Percentiles rank a stretch among this genome's conserved stretches.
Conservation (phyloP, 2,329 filamentous ascomycete genomes). For the Ophiocordyceps australis region DNA sequence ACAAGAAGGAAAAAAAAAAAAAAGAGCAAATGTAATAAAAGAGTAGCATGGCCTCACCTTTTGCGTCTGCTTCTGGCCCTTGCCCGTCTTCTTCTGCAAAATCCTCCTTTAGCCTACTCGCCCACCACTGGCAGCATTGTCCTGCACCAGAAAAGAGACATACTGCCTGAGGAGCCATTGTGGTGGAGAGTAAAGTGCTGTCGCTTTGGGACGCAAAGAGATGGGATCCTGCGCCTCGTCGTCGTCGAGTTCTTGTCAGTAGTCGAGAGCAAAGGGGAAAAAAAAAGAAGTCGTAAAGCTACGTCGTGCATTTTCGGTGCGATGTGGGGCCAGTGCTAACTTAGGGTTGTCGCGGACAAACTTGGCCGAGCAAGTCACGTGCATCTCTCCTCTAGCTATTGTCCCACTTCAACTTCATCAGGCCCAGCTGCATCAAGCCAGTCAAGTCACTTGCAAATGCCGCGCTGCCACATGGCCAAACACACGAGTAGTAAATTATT, state of each 20-base stretch:
- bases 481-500: too few relatives aligned
- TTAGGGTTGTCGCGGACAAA: conserved; percentile 15
- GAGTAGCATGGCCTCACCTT: too few relatives aligned
- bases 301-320: conserved; percentile 9
- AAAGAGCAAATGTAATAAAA: too few relatives aligned
- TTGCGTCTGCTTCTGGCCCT: conserved; percentile 68
- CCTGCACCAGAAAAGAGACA: conserved; percentile 59
- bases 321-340: conserved; percentile 7
- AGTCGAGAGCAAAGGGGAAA: conserved; percentile 3
- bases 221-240: conserved; percentile 81
- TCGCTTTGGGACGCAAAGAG: conserved; percentile 33
- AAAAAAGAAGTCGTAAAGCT: conserved; percentile 1
- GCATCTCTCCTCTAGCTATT: too few relatives aligned
- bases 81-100: conserved; percentile 46
- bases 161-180: conserved; percentile 85
- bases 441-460: too few relatives aligned
- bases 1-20: too few relatives aligned
- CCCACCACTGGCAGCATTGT: conserved; percentile 79
- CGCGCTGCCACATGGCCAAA: too few relatives aligned
- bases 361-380: neutral
- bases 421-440: too few relatives aligned
- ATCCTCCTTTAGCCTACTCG: conserved; percentile 82
- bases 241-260: too few relatives aligned
- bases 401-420: too few relatives aligned
- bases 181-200: conserved; percentile 14